phyloP scores from a whole-genome alignment of 768 basidiomycete species.

The Imleria badia region DNA sequence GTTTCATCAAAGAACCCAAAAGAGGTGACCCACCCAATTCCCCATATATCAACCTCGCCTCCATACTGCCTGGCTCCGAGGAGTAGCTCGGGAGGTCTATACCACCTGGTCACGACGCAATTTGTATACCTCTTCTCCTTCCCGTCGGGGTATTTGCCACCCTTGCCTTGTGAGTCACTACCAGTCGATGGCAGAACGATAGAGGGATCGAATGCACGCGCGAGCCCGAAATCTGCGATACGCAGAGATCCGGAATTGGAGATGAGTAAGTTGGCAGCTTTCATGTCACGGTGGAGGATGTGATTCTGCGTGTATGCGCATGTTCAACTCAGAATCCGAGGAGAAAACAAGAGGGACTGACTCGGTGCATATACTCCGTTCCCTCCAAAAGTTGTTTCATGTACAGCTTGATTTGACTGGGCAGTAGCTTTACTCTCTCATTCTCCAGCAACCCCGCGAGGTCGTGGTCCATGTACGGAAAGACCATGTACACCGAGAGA shows the following conservation, averaged over 20 bases:
- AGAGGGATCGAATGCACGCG: constrained; percentile 69
- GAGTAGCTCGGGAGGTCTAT: constrained; percentile 89
- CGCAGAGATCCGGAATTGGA: constrained; percentile 80
- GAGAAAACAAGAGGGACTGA: constrained; percentile 41
- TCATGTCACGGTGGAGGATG: constrained; percentile 98
- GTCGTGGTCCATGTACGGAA: constrained; percentile 99
- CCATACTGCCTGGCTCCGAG: constrained; percentile 89
- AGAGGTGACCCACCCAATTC: constrained; percentile 70
- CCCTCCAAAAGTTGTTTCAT: constrained; percentile 97
- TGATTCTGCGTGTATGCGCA: constrained; percentile 62
- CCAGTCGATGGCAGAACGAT: constrained; percentile 33
- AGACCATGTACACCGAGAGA: constrained; percentile 95
- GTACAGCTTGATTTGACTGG: constrained; percentile 91
- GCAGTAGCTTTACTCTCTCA: constrained; percentile 77
- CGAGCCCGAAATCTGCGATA: constrained; percentile 96
- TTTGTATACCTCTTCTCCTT: constrained; percentile 85
- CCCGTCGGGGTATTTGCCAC: constrained; percentile 39
- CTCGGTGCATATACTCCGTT: constrained; percentile 92
- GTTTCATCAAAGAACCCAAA: not conserved
- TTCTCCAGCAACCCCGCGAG: constrained; percentile 94
- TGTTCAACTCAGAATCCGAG: constrained; percentile 5
- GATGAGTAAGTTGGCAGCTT: constrained; percentile 95
- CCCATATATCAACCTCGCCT: constrained; percentile 97
- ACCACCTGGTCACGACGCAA: constrained; percentile 94
- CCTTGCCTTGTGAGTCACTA: constrained; percentile 19